Conservation (phyloP, 2,329 filamentous ascomycete species). For the Purpureocillium takamizusanense region DNA sequence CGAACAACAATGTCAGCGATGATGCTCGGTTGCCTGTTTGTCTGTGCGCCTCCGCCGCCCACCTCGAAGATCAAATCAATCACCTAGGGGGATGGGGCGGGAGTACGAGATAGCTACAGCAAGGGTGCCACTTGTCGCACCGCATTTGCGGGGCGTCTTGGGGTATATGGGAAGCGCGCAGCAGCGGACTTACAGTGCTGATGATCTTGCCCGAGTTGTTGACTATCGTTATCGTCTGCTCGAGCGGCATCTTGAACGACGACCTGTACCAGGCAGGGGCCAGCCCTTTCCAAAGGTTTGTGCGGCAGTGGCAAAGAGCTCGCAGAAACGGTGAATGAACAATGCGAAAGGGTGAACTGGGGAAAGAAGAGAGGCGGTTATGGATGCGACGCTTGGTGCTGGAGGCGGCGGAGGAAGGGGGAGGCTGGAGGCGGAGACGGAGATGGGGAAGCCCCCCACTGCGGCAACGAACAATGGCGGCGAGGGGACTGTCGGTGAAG, state of each 20-base stretch:
- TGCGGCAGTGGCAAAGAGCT: not conserved
- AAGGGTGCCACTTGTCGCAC: not conserved
- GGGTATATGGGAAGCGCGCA: no score
- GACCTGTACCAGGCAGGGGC: not conserved
- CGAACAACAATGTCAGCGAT: not conserved
- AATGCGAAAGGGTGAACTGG: not conserved
- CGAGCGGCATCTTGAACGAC: slow-evolving; percentile 26
- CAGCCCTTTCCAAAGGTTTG: not conserved
- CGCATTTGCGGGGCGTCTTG: not conserved
- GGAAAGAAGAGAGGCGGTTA: not conserved
- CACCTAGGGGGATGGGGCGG: no score
- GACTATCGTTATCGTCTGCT: slow-evolving; percentile 78
- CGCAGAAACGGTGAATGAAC: no score
- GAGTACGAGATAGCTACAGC: no score
- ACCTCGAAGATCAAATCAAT: no score
- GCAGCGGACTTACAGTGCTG: slow-evolving; percentile 70
- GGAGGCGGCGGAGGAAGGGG: not conserved
- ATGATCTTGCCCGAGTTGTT: slow-evolving; percentile 88
- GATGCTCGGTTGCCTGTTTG: no score
- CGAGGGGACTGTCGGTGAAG: not conserved
- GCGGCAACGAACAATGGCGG: no score
- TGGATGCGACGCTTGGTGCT: not conserved
- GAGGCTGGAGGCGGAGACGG: slow-evolving; percentile 1
- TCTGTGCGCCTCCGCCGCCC: no score
- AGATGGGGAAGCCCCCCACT: slow-evolving; percentile 1